Conservation (phyloP, 306 rosid genomes). For the Ochetophila trinervis region DNA sequence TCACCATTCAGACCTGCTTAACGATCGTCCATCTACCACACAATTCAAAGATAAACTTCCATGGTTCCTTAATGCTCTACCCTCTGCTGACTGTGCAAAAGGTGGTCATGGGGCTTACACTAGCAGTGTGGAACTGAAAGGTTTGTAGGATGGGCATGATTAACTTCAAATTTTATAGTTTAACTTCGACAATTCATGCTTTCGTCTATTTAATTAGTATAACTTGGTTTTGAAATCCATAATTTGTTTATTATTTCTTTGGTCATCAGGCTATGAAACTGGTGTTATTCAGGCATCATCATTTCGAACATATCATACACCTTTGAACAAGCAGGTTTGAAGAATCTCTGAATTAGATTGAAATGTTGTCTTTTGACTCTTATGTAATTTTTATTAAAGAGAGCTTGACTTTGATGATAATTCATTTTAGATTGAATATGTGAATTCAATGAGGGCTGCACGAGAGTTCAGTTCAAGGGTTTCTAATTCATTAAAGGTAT, state of each 20-base stretch:
- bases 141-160: constrained; percentile 39
- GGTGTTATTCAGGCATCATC: constrained; percentile 86
- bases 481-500: constrained; percentile 90
- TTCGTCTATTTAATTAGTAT: background rate
- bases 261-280: constrained; percentile 59
- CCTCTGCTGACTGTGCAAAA: constrained; percentile 98
- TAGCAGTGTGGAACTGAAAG: constrained; percentile 87
- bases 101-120: constrained; percentile 99
- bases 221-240: background rate
- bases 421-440: constrained; percentile 62
- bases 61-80: constrained; percentile 91
- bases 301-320: constrained; percentile 94
- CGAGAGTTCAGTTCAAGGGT: constrained; percentile 83
- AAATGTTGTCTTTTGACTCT: constrained; percentile 13
- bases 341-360: background rate
- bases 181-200: too few relatives aligned
- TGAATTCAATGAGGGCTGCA: constrained; percentile 94
- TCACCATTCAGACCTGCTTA: constrained; percentile 66
- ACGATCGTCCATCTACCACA: constrained; percentile 73
- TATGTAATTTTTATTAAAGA: constrained; percentile 17
- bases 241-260: background rate
- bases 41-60: constrained; percentile 91
- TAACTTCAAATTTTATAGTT: constrained; percentile 10
- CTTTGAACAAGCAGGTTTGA: constrained; percentile 88
- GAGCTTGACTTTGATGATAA: constrained; percentile 17